Evolutionary conservation across 2,329 filamentous ascomycete species (phyloP).

Genomic region (Drechslerella coelobrocha): DNA sequence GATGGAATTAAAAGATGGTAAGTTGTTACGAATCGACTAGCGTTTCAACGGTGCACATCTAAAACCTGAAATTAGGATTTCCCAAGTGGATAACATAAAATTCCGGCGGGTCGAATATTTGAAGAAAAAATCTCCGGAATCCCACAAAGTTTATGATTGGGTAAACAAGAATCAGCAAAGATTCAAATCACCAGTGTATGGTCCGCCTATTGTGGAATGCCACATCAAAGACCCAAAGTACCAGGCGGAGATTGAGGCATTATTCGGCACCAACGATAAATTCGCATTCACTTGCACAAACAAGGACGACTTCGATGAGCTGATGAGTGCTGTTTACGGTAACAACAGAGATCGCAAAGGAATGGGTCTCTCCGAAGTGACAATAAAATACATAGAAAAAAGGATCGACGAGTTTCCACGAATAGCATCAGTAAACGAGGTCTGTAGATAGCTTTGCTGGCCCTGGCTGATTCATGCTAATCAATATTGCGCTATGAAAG

Average conservation of each 20-base stretch:
- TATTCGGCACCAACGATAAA: slow-evolving; percentile 65
- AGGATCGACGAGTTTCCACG: slow-evolving; percentile 25
- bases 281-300: slow-evolving; percentile 76
- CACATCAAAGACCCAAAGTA: slow-evolving; percentile 76
- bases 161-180: slow-evolving; percentile 72
- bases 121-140: slow-evolving; percentile 66
- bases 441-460: background rate
- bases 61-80: slow-evolving; percentile 17
- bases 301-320: slow-evolving; percentile 73
- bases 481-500: background rate
- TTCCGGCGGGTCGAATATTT: slow-evolving; percentile 77
- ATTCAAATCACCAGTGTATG: slow-evolving; percentile 79
- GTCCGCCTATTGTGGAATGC: slow-evolving; percentile 80
- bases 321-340: slow-evolving; percentile 69
- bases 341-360: slow-evolving; percentile 58
- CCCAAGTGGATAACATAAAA: slow-evolving; percentile 25
- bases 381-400: slow-evolving; percentile 62
- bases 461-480: background rate
- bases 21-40: background rate
- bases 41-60: background rate
- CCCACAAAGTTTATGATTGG: slow-evolving; percentile 79
- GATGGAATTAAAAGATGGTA: slow-evolving; percentile 8
- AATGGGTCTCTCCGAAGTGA: slow-evolving; percentile 73
- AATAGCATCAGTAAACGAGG: slow-evolving; percentile 18
- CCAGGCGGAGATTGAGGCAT: slow-evolving; percentile 67